Conservation (phyloP, 208 protist genomes). For the Acanthamoeba healyi region DNA sequence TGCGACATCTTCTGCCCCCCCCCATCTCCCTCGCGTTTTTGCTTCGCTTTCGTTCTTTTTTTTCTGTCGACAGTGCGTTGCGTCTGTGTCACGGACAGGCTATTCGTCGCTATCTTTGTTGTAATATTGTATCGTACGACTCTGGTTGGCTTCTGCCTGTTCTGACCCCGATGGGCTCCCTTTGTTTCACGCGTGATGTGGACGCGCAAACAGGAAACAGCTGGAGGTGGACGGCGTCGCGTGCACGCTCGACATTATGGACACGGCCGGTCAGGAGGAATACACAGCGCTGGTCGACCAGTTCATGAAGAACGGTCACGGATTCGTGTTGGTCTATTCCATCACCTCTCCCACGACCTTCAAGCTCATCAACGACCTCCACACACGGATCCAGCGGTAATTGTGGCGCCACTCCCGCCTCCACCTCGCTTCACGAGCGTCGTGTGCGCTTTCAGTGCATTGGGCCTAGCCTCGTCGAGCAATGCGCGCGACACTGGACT, state of each 20-base stretch:
- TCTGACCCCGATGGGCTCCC: too few relatives aligned
- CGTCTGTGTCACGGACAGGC: too few relatives aligned
- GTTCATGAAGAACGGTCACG: slow-evolving; percentile 82
- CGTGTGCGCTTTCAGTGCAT: too few relatives aligned
- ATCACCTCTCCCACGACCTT: slow-evolving; percentile 69
- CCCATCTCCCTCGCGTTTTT: background rate
- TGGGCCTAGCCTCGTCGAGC: too few relatives aligned
- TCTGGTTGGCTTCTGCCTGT: too few relatives aligned
- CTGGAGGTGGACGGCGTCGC: slow-evolving; percentile 88
- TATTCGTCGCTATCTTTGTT: too few relatives aligned
- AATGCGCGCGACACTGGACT: too few relatives aligned
- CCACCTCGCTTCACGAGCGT: too few relatives aligned
- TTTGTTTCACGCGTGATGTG: too few relatives aligned
- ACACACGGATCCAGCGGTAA: slow-evolving; percentile 11
- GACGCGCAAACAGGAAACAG: slow-evolving; percentile 84
- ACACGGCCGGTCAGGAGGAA: slow-evolving; percentile 89
- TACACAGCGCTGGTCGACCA: slow-evolving; percentile 80
- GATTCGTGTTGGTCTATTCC: slow-evolving; percentile 82
- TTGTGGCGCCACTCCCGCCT: too few relatives aligned
- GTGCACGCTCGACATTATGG: slow-evolving; percentile 90
- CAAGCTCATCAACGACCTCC: slow-evolving; percentile 35
- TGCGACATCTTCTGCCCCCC: background rate
- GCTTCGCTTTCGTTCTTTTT: slow-evolving; percentile 36
- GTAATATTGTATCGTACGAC: too few relatives aligned
- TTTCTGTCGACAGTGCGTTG: slow-evolving; percentile 23